phyloP scores from a whole-genome alignment of 768 basidiomycete genomes.

The Agaricus sinodeliciosus region DNA sequence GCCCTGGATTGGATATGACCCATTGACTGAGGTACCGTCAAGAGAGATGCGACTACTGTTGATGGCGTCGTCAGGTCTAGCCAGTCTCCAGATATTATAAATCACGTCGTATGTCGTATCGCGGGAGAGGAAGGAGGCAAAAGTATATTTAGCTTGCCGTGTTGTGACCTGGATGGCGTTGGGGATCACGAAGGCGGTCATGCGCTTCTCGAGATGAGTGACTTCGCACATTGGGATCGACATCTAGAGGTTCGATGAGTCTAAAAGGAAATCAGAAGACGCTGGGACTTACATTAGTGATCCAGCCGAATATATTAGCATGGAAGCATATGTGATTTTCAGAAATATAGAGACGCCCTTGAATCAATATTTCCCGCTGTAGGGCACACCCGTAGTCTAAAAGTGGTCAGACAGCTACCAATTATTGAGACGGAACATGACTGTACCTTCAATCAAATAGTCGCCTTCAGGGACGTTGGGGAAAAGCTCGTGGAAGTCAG shows the following conservation, averaged over 20 bases:
- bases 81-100: constrained; percentile 90
- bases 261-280: background rate
- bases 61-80: constrained; percentile 60
- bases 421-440: constrained; percentile 5
- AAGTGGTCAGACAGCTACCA: background rate
- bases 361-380: constrained; percentile 93
- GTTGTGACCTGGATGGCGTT: constrained; percentile 93
- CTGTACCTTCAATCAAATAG: constrained; percentile 92
- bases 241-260: constrained; percentile 42
- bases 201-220: constrained; percentile 84
- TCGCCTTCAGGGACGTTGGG: constrained; percentile 87
- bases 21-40: constrained; percentile 17
- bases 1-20: constrained; percentile 13
- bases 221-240: constrained; percentile 87
- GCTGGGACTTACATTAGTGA: constrained; percentile 73
- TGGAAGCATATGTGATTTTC: constrained; percentile 99
- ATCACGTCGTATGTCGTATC: constrained; percentile 97
- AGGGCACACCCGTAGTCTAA: constrained; percentile 96
- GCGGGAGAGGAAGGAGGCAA: constrained; percentile 93
- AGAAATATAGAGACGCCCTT: constrained; percentile 93
- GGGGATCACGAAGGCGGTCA: constrained; percentile 97
- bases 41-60: constrained; percentile 29
- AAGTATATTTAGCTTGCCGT: constrained; percentile 78
- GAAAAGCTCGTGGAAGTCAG: constrained; percentile 95
- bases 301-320: constrained; percentile 99